A percentile compares a stretch with the other conserved stretches of the same genome.
Conservation (phyloP, 345 rosid genomes). For the Aegle marmelos region DNA sequence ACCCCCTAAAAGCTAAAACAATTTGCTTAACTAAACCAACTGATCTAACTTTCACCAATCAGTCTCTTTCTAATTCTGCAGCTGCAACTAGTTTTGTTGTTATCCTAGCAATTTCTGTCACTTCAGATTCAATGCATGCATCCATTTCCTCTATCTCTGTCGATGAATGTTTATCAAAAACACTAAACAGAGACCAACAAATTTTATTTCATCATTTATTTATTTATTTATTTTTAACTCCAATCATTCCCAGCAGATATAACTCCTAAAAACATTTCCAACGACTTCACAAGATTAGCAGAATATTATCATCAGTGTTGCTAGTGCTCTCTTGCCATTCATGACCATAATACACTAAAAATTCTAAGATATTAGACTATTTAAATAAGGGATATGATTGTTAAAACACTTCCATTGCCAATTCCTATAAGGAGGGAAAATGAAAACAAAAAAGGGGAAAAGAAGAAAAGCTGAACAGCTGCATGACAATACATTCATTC, state of each 20-base stretch:
- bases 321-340: not conserved
- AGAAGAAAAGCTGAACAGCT: not conserved
- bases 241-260: not conserved
- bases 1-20: not conserved
- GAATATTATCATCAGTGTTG: not conserved
- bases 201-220: too few species aligned
- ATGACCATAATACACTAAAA: not conserved
- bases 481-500: constrained; percentile 3
- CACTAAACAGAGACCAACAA: too few species aligned
- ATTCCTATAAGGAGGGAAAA: not conserved
- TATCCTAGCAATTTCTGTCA: not conserved
- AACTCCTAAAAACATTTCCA: not conserved
- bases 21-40: not conserved
- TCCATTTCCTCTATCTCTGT: too few species aligned
- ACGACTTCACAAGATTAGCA: not conserved
- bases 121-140: not conserved
- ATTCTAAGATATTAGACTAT: not conserved
- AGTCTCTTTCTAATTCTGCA: not conserved
- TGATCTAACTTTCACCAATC: not conserved
- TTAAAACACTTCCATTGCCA: not conserved
- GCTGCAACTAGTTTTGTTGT: not conserved
- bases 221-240: too few species aligned
- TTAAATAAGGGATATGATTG: not conserved
- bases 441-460: not conserved
- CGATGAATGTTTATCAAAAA: too few species aligned